Base-by-base conservation (phyloP, 2,329 filamentous ascomycete genomes). In the Neurospora sp. region DNA sequence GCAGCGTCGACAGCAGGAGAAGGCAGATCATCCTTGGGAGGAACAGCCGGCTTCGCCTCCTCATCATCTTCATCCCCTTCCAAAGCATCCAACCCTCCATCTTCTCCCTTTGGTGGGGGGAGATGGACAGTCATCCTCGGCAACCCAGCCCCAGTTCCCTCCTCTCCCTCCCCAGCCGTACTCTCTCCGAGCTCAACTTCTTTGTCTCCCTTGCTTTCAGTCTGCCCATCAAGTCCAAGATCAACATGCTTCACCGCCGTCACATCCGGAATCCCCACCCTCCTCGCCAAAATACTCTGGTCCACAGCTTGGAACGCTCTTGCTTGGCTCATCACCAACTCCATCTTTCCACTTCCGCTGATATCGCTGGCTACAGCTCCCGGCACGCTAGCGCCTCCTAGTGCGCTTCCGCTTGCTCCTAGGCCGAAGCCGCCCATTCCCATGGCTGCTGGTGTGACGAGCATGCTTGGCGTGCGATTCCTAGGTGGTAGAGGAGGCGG, bases 241-340 rank as follows among this genome's bases (percentile, higher is more conserved):
- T 67, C 67, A 62, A 75, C 75, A 8, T 28, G 10, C 66, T 65
- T 67, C 6, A 38, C 6, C 10, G 46, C 36, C n/a, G 65, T 71
- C n/a, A 77, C 73, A n/a, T 73, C 66, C 0, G 86, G 83, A 1
- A 88, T 76, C 3, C 84, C 84, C 1, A 90, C 82, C 70, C 82
- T 84, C 67, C 83, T 81, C 0, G 85, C 82, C 0, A 90, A 80
- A 66, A 89, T 89, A 66, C 84, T 85, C 76, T 89, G 87, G 70
- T 90, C 88, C 28, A 89, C 82, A 1, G 87, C 87, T n/a, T 87
- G 84, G 77, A 89, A 90, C 0, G 86, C 87, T 8, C 86, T 86
- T 52, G 82, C 81, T 74, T 89, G 87, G 72, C 83, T 85, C 11
- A 81, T 80, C 3, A 84, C 52, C 2, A 62, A 10, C 15, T 62